A percentile compares a stretch with the other conserved stretches of the same genome.
Evolutionary conservation across 2,329 filamentous ascomycete genomes (phyloP).

Genomic region (Fusarium compactum): DNA sequence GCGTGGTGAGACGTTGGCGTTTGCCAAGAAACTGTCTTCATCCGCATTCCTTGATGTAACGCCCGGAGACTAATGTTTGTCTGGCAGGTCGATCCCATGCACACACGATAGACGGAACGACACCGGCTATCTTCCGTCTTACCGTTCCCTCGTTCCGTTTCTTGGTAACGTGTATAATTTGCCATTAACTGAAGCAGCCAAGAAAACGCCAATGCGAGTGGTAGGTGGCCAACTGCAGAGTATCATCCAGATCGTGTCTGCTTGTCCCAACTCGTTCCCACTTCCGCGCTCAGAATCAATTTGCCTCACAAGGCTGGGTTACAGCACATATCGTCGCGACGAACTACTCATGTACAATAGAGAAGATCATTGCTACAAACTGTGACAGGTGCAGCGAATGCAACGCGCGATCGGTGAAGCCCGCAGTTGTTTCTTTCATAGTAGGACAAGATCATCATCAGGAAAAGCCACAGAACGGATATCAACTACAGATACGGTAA

Average conservation of each 20-base stretch:
- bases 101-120: neutral
- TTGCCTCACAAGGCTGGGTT: slow-evolving; percentile 27
- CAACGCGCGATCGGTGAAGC: slow-evolving; percentile 19
- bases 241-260: neutral
- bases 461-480: slow-evolving; percentile 9
- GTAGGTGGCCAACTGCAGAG: neutral
- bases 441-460: slow-evolving; percentile 8
- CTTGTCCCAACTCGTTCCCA: neutral
- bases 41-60: neutral
- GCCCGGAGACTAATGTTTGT: slow-evolving; percentile 2
- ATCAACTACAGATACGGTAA: neutral
- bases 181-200: neutral
- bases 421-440: neutral
- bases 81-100: slow-evolving; percentile 2
- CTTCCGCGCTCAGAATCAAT: neutral
- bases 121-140: neutral
- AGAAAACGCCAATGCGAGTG: neutral
- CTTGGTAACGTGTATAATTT: neutral
- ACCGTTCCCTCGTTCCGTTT: neutral
- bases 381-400: slow-evolving; percentile 12
- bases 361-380: slow-evolving; percentile 22
- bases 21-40: neutral
- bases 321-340: neutral
- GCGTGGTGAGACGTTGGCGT: neutral
- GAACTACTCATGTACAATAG: slow-evolving; percentile 1